Evolutionary conservation across 257 asterid genomes (phyloP).

Genomic region (Nicotiana obtusifolia): DNA sequence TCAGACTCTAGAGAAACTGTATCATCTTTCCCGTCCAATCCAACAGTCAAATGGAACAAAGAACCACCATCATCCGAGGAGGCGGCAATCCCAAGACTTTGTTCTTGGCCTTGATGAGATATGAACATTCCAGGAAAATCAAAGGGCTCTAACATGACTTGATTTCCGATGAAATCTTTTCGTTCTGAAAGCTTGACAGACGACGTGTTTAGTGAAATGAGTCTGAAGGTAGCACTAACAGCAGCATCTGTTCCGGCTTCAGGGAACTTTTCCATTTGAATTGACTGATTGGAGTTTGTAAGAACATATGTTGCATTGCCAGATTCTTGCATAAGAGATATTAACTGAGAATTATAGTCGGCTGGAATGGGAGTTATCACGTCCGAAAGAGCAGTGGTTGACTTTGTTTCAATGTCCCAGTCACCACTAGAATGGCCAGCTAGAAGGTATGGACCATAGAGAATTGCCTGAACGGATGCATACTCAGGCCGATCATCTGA

Average conservation of each 20-base stretch:
- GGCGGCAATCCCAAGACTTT: slow-evolving; percentile 29
- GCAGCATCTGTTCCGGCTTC: slow-evolving; percentile 57
- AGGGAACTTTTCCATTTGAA: slow-evolving; percentile 44
- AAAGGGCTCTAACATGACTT: slow-evolving; percentile 62
- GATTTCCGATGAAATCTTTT: slow-evolving; percentile 30
- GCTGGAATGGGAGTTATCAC: slow-evolving; percentile 54
- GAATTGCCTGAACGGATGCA: slow-evolving; percentile 63
- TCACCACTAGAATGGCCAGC: slow-evolving; percentile 64
- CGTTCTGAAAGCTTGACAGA: slow-evolving; percentile 20
- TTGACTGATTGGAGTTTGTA: slow-evolving; percentile 33
- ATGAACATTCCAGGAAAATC: slow-evolving; percentile 55
- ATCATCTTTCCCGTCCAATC: slow-evolving; percentile 32
- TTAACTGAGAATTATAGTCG: slow-evolving; percentile 32
- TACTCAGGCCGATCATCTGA: slow-evolving; percentile 69
- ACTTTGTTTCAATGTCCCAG: slow-evolving; percentile 53
- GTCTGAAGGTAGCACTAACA: slow-evolving; percentile 46
- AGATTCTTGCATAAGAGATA: slow-evolving; percentile 63
- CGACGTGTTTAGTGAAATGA: slow-evolving; percentile 23
- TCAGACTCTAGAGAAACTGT: slow-evolving; percentile 48
- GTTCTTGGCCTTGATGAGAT: slow-evolving; percentile 46
- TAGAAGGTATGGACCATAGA: slow-evolving; percentile 90
- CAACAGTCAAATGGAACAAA: slow-evolving; percentile 38
- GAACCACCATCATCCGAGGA: slow-evolving; percentile 17
- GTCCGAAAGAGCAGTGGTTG: slow-evolving; percentile 35
- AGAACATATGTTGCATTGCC: slow-evolving; percentile 24